Evolutionary conservation across 257 asterid species (phyloP), one percentile per base, ranked within the genome.

Genomic region (Solanum dulcamara): DNA sequence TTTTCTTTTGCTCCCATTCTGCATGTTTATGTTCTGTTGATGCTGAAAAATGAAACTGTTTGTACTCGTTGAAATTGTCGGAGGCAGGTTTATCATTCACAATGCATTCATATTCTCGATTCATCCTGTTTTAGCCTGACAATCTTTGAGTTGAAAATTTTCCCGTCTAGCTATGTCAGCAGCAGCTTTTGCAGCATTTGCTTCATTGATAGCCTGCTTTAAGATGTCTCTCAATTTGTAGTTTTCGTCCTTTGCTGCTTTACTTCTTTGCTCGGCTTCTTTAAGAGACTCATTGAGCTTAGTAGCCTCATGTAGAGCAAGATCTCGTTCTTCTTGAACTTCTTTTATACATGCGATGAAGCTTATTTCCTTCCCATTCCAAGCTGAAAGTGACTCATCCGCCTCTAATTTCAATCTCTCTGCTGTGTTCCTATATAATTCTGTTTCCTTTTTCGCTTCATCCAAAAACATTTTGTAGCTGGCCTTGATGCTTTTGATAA

Each of bases 301-400:
- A 15, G 70, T 77, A 35, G 87, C 90, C 50, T 93, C 92, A 3
- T 89, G 91, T 85, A 91, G 90, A 1, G 91, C 86, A 5, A 85
- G 26, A 6, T 94, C 94, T 62, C 84, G 86, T 68, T 96, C 98
- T 60, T 94, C 94, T 71, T 94, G 98, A 0, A 93, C 94, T 71
- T 88, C 17, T 48, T 93, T 96, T 38, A 96, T 92, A 83, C 98
- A 93, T 28, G 89, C 85, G 1, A 94, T 92, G 66, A 94, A 91
- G 2, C 98, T 94, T 90, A 92, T 91, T 81, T 96, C 98, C 79
- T 93, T 96, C 10, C 92, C 98, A n/a, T 91, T 94, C 98, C 95
- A 96, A 1, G 98, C 96, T 48, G 91, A 38, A 40, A 91, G 93
- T 1, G 98, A 80, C 81, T 96, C 99, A 86, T 96, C 72, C 11